Base-by-base conservation (phyloP, 371 early-diverging fungal species). In the Fennellomyces sp. region DNA sequence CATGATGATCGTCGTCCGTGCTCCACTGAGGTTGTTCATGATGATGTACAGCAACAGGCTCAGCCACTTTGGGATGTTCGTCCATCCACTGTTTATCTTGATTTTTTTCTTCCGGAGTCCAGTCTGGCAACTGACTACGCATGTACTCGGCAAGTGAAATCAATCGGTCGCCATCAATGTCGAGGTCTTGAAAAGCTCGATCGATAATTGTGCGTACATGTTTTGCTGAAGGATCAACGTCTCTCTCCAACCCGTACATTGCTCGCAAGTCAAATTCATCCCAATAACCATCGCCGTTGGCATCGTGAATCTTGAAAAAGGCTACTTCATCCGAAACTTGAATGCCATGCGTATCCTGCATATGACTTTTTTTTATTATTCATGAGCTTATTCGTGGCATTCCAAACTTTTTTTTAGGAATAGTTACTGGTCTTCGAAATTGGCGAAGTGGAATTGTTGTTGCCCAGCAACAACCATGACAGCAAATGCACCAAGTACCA, bases 261-360 rank as follows among this genome's bases (percentile, higher is more conserved):
- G 65, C 42, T 15, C 48, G 45, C 0, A 78, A 56, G 15, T 78
- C 78, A 5, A 35, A 13, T 13, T 66, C 73, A 56, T 70, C 69
- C 70, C 69, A 70, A 23, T 54, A 65, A 1, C 71, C 69, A 60
- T 82, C 65, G 35, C 76, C 38, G 45, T 86, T 28, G 52, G 75
- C 19, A 53, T 83, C 76, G 52, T 73, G 72, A 56, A 80, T 39
- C 57, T 71, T 70, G 64, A 83, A 70, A 58, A 71, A 67, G 7
- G 69, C 27, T 27, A 82, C 59, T 65, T 77, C 66, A 60, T 75
- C 67, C 42, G 68, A 52, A 47, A 78, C 52, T 60, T 75, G 47
- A 58, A 82, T 52, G 41, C 73, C 48, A 56, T 84, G 70, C 0
- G 54, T 54, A 17, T 72, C 68, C 0, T 50, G 48, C 78, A 78